Evolutionary conservation across 495 filamentous ascomycete genomes (phyloP), one percentile per base, ranked within the genome.

Genomic region (Aspergillus leporis): DNA sequence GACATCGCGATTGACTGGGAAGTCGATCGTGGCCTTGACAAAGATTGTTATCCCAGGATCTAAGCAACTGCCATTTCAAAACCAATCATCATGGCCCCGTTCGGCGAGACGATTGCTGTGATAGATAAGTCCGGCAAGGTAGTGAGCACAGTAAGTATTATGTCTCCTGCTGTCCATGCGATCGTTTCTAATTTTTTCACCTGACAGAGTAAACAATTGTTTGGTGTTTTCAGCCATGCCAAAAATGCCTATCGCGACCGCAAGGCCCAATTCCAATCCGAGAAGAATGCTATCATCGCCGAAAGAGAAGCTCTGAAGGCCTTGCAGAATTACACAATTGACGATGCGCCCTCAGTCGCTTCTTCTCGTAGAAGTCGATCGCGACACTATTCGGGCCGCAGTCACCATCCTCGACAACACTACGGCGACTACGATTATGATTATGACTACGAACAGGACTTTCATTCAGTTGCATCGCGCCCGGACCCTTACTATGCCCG

Each of bases 71-170:
- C 31, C 46, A 32, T 18, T 61, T 43, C 43, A 40, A 19, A 46
- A 48, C 8, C 19, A 22, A 28, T 52, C 58, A 59, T 38, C 57
- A 79, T 77, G 75, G 74, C 78, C 53, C 77, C 77, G 31, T 64
- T 89, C 30, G 81, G 82, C 53, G 77, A 96, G 76, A 90, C 91
- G 41, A 87, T 97, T 66, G 91, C 91, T 55, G 90, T 97, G 56
- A 85, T 97, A 74, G 93, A 97, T 77, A 90, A 89, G 67, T 95
- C 92, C 58, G 91, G 91, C 58, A 93, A 96, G 80, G 86, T 95
- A 9, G 90, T 97, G 52, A 93, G 87, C 81, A 94, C 89, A 56
- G 91, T 94, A 83, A 73, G 90, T 66, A 14, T 18, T 14, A 16
- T 41, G 38, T 14, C 38, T 18, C 38, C 1, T 14, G 14, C 38